These are phyloP conservation scores for Tetradesmus obliquus DNA, from an alignment of 139 green algal genomes.

Conservation along the genomic window DNA sequence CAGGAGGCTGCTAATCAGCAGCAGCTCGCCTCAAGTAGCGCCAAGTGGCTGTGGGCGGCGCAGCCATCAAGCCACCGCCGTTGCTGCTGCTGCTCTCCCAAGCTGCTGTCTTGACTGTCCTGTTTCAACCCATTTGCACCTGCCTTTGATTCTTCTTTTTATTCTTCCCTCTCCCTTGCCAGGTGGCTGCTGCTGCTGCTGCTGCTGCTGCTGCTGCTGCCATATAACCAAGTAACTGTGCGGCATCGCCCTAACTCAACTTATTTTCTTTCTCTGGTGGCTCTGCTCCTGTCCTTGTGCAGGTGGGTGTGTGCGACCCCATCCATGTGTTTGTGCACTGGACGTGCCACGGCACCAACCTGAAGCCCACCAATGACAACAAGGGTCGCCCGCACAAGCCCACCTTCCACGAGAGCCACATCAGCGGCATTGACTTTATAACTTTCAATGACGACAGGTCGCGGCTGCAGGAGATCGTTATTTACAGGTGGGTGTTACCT, in stretches of 20 bases:
- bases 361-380: slow-evolving; percentile 34
- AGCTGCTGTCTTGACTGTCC: no score
- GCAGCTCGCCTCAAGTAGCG: no score
- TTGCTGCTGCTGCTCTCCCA: neutral
- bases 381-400: slow-evolving; percentile 35
- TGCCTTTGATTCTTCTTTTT: no score
- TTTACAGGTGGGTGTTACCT: slow-evolving; percentile 25
- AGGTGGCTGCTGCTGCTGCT: no score
- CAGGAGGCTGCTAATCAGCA: no score
- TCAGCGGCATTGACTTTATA: slow-evolving; percentile 48
- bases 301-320: slow-evolving; percentile 40
- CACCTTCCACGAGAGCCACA: slow-evolving; percentile 44
- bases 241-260: no score
- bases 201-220: no score
- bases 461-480: slow-evolving; percentile 16
- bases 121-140: no score
- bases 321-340: slow-evolving; percentile 45
- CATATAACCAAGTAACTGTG: no score
- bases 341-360: slow-evolving; percentile 39
- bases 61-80: no score
- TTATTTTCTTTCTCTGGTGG: neutral
- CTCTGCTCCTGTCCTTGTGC: neutral
- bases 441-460: slow-evolving; percentile 43
- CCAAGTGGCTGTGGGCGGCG: no score
- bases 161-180: no score